Percentiles rank a stretch among this genome's conserved stretches.
Conservation (phyloP, 2,329 filamentous ascomycete genomes). For the Hypoxylon sp. region DNA sequence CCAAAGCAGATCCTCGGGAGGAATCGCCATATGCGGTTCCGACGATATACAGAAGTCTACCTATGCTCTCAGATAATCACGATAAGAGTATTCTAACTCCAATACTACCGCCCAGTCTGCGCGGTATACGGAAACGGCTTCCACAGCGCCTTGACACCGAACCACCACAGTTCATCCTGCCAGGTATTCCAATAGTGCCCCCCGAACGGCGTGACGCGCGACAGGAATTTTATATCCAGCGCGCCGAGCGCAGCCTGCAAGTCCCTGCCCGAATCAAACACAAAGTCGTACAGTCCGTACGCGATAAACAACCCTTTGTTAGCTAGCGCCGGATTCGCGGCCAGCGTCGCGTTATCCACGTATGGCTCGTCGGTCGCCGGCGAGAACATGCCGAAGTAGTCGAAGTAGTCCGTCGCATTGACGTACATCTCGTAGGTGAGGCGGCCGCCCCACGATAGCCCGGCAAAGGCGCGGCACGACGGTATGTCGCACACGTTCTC, state of each 20-base stretch:
- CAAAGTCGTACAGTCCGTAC: slow-evolving; percentile 49
- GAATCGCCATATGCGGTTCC: not conserved
- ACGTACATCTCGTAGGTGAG: slow-evolving; percentile 52
- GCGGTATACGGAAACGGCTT: slow-evolving; percentile 44
- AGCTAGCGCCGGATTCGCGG: slow-evolving; percentile 37
- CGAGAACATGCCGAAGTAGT: slow-evolving; percentile 50
- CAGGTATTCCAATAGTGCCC: slow-evolving; percentile 51
- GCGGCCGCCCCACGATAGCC: slow-evolving; percentile 47
- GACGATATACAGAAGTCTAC: not conserved
- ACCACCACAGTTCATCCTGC: slow-evolving; percentile 50
- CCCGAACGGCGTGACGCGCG: slow-evolving; percentile 46
- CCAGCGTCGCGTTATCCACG: slow-evolving; percentile 34
- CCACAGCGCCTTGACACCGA: slow-evolving; percentile 48
- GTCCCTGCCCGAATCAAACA: slow-evolving; percentile 41
- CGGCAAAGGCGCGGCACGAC: slow-evolving; percentile 48
- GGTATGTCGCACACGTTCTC: slow-evolving; percentile 44
- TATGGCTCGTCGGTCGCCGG: slow-evolving; percentile 42
- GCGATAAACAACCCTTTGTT: slow-evolving; percentile 47
- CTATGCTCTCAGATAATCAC: slow-evolving; percentile 10
- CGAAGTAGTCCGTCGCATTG: slow-evolving; percentile 49
- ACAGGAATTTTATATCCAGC: slow-evolving; percentile 37
- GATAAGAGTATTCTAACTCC: not conserved
- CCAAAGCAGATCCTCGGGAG: not conserved
- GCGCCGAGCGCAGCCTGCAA: slow-evolving; percentile 45
- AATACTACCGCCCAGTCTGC: slow-evolving; percentile 24